Percentiles rank a stretch among this genome's conserved stretches.
These are phyloP conservation scores for Coemansia sp. DNA, from an alignment of 192 early-diverging fungal genomes.

Conservation along the genomic window DNA sequence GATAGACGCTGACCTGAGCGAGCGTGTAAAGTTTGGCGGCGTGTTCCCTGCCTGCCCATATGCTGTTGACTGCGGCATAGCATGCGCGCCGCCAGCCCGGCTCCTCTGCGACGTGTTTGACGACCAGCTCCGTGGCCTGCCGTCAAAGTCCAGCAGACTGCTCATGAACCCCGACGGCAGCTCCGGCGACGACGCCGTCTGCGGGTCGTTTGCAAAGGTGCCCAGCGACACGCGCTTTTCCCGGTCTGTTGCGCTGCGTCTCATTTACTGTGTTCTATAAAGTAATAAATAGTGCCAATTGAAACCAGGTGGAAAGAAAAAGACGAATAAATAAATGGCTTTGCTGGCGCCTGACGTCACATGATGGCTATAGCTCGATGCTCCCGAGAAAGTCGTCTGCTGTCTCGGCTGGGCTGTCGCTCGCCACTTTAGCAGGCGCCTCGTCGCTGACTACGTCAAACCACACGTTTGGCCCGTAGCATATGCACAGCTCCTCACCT, in stretches of 20 bases:
- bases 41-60: background rate
- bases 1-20: constrained; percentile 20
- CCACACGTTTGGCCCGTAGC: constrained; percentile 65
- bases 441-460: constrained; percentile 53
- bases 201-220: constrained; percentile 9
- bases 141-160: constrained; percentile 26
- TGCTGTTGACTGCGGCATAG: background rate
- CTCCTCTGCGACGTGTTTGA: background rate
- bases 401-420: background rate
- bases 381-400: background rate
- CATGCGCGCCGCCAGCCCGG: background rate
- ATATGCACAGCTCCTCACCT: constrained; percentile 66
- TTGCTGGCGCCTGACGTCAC: background rate
- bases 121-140: constrained; percentile 46
- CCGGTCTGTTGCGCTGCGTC: constrained; percentile 4
- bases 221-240: constrained; percentile 12
- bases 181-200: constrained; percentile 35
- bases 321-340: background rate
- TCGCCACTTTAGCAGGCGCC: background rate
- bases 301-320: background rate
- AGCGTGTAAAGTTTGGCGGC: constrained; percentile 1
- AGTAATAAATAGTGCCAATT: no score
- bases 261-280: background rate
- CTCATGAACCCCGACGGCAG: constrained; percentile 18
- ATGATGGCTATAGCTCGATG: constrained; percentile 1